Evolutionary conservation across 2,329 filamentous ascomycete genomes (phyloP).

Genomic region (Aspergillus melleus): DNA sequence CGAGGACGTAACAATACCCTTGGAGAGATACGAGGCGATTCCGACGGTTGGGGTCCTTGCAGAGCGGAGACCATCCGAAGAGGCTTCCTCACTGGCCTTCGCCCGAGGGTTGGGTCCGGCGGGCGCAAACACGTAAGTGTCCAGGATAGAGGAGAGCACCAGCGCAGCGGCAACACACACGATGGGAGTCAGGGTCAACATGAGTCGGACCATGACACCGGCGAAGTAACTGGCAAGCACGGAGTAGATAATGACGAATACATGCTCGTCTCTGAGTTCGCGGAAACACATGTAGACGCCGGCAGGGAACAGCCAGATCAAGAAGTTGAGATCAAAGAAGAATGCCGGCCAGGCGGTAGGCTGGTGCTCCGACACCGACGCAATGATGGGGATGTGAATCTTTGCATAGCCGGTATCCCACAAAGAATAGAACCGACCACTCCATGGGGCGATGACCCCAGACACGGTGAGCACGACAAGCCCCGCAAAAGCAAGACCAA

Average conservation of each 20-base stretch:
- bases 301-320: slow-evolving; percentile 98
- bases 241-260: slow-evolving; percentile 97
- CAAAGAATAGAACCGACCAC: slow-evolving; percentile 96
- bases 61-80: slow-evolving; percentile 59
- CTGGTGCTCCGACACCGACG: slow-evolving; percentile 99
- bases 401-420: slow-evolving; percentile 99
- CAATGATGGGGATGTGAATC: slow-evolving; percentile 98
- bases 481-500: slow-evolving; percentile 70
- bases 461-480: slow-evolving; percentile 80
- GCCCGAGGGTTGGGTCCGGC: slow-evolving; percentile 55
- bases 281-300: slow-evolving; percentile 99
- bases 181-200: slow-evolving; percentile 94
- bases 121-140: slow-evolving; percentile 74
- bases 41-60: slow-evolving; percentile 74
- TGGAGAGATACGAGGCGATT: slow-evolving; percentile 79
- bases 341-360: slow-evolving; percentile 98
- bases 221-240: slow-evolving; percentile 97
- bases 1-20: slow-evolving; percentile 70
- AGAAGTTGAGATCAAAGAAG: slow-evolving; percentile 97
- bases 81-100: slow-evolving; percentile 40
- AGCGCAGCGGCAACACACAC: slow-evolving; percentile 94
- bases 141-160: slow-evolving; percentile 81
- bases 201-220: slow-evolving; percentile 98
- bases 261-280: slow-evolving; percentile 89
- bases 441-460: slow-evolving; percentile 95